Conservation (phyloP, 106 monocot genomes). For the Phalaenopsis aphrodite region DNA sequence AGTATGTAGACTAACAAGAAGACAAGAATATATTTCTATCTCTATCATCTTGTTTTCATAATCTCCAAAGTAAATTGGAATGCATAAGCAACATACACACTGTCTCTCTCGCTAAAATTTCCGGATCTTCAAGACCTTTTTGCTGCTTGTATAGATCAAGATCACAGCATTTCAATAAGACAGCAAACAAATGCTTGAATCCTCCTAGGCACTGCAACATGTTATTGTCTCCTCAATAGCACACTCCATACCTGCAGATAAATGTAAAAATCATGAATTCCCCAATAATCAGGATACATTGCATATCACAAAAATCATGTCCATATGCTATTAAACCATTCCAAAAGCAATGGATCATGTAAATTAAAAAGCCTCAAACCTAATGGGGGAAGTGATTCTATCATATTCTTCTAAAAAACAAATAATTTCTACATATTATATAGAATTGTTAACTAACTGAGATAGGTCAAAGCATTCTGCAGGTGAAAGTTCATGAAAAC, state of each 20-base stretch:
- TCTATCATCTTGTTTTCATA: not conserved
- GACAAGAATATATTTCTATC: not conserved
- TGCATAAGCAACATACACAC: slow-evolving; percentile 42
- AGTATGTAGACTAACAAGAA: not conserved
- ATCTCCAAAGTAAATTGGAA: slow-evolving; percentile 4
- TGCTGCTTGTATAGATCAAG: slow-evolving; percentile 42
- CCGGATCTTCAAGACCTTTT: slow-evolving; percentile 56
- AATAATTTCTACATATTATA: not conserved
- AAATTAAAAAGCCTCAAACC: not conserved
- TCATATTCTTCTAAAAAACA: not conserved
- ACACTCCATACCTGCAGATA: slow-evolving; percentile 28
- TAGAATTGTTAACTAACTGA: not conserved
- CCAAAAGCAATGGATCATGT: not conserved
- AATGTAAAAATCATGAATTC: not conserved
- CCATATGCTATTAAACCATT: not conserved
- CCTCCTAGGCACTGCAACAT: slow-evolving; percentile 80
- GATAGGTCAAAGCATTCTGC: not conserved
- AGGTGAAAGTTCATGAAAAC: not conserved
- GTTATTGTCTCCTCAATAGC: slow-evolving; percentile 29
- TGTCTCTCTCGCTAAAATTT: slow-evolving; percentile 57
- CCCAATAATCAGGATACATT: not conserved
- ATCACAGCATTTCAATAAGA: slow-evolving; percentile 55
- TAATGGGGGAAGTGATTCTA: not conserved
- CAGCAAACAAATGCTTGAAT: slow-evolving; percentile 38
- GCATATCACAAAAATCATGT: not conserved